Evolutionary conservation across 306 rosid genomes (phyloP), one percentile per base, ranked within the genome.

Genomic region (Dalbergia cochinchinensis): DNA sequence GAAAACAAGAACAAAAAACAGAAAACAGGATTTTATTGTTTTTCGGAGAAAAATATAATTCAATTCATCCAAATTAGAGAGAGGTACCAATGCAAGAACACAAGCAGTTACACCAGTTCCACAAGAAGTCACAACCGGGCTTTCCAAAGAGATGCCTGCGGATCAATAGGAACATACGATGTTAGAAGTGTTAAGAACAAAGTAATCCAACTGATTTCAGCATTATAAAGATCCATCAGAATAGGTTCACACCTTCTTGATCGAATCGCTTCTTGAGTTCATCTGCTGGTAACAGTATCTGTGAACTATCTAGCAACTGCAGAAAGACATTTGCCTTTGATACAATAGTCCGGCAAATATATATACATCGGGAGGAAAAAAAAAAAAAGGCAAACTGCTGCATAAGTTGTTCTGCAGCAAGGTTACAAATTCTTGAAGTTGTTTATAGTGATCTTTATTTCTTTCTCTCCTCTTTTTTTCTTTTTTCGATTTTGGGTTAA

Each of bases 31-130:
- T 35, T 35, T 35, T 19, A 18, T 11, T 45, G 20, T 55, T 57
- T 72, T 66, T 45, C 14, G 5, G 61, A 67, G 69, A 59, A 18
- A 16, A 22, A 73, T 68, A 59, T 50, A 31, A 26, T 18, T 50
- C 41, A 4, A 69, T 47, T 45, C 62, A 64, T 75, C 39, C 18
- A 76, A 57, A 26, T 57, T 37, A 59, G 16, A 14, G 51, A 45
- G 61, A 11, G 11, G 57, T 91, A 93, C 99, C 97, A 93, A 62
- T 76, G 97, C 98, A 11, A 96, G 97, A 87, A 96, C 69, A 83
- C 98, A 91, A 67, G 98, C 98, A 45, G 98, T 96, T 58, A 96
- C 94, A 0, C 98, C 98, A 35, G 98, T 93, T 65, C 99, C 99
- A 39, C 99, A 96, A 1, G 98, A 89, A 76, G 98, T 82, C 50